Conservation (phyloP, 306 rosid species). For the Crotalaria pallida region DNA sequence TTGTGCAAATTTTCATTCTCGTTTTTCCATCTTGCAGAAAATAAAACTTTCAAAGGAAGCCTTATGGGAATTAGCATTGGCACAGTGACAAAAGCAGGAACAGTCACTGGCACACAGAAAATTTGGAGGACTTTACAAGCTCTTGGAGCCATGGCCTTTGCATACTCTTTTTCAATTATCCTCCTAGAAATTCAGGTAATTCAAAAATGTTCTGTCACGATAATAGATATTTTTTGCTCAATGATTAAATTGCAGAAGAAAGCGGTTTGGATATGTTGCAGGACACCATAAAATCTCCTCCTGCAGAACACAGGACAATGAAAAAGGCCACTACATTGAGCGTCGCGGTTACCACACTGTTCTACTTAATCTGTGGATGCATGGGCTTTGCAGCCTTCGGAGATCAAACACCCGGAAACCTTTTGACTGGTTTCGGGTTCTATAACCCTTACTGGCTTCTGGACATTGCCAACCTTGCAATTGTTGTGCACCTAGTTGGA, state of each 20-base stretch:
- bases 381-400: conserved; percentile 83
- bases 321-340: conserved; percentile 55
- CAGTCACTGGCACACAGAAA: conserved; percentile 55
- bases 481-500: conserved; percentile 67
- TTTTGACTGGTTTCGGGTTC: conserved; percentile 76
- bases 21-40: conserved; percentile 32
- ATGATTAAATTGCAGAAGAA: background rate
- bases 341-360: conserved; percentile 45
- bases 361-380: conserved; percentile 67
- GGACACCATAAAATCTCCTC: conserved; percentile 72
- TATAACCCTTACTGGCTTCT: conserved; percentile 75
- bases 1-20: background rate
- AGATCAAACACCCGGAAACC: conserved; percentile 60
- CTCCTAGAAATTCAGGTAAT: conserved; percentile 75
- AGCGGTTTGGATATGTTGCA: conserved; percentile 11
- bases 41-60: conserved; percentile 56
- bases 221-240: background rate
- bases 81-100: conserved; percentile 46
- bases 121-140: conserved; percentile 76
- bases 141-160: conserved; percentile 71
- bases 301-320: conserved; percentile 73
- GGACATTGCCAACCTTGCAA: conserved; percentile 65
- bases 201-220: background rate
- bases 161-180: conserved; percentile 66
- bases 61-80: conserved; percentile 60